A percentile compares a stretch with the other conserved stretches of the same genome.
Evolutionary conservation across 1,284 basidiomycete genomes (phyloP).

Genomic region (Lignosus rhinocerotis): DNA sequence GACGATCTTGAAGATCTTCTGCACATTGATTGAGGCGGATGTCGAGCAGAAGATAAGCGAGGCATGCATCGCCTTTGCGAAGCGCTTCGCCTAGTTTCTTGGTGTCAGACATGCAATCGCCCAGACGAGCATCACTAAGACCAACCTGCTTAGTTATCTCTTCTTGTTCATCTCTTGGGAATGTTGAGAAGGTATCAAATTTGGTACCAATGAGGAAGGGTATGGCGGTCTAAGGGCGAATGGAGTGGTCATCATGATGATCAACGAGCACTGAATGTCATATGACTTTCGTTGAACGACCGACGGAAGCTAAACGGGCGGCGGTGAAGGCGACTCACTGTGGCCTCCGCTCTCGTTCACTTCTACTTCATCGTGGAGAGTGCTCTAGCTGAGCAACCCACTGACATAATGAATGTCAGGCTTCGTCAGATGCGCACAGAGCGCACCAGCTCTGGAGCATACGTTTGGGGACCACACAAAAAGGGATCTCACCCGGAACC

Average conservation of each 20-base stretch:
- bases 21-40: conserved; percentile 96
- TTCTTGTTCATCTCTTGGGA: conserved; percentile 96
- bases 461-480: too few species aligned
- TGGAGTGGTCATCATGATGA: background rate
- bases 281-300: too few species aligned
- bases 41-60: conserved; percentile 98
- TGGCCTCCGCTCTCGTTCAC: too few species aligned
- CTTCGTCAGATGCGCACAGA: too few species aligned
- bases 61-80: conserved; percentile 97
- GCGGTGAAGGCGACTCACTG: too few species aligned
- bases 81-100: conserved; percentile 78
- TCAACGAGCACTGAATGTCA: too few species aligned
- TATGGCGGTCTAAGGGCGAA: conserved; percentile 76
- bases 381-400: too few species aligned
- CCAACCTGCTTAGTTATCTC: conserved; percentile 95
- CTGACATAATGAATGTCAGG: too few species aligned
- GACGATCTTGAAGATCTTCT: conserved; percentile 99
- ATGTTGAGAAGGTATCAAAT: conserved; percentile 95
- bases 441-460: too few species aligned
- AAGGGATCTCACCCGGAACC: too few species aligned
- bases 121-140: background rate
- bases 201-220: conserved; percentile 97
- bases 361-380: too few species aligned
- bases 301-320: too few species aligned
- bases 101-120: conserved; percentile 5